Base-by-base conservation (phyloP, 208 protist species). In the Ichthyophonus hoferi region DNA sequence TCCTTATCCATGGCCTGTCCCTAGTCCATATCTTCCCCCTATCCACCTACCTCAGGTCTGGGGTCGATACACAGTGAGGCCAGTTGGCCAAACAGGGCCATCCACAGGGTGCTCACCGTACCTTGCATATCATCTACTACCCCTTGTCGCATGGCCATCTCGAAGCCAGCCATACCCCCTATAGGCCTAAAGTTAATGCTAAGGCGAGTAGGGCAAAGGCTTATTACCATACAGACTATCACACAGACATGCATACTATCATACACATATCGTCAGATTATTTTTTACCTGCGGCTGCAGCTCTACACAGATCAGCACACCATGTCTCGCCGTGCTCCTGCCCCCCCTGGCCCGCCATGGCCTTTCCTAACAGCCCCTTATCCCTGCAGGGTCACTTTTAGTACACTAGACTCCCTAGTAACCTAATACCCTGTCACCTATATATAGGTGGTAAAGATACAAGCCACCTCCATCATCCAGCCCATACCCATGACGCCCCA, bases 31-130 rank as follows among this genome's bases (percentile, higher is more conserved):
- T 24, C 50, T 24, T 24, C 50, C 50, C 50, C 50, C 3, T 14
- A 81, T 81, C 31, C 3, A 40, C 81, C 12, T 50, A 85, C 83
- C 43, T 87, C 83, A 78, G 83, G 83, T 34, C 83, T n/a, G 17
- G 35, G 3, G 37, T 87, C 83, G 7, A 88, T 37, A 88, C 17
- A 35, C 3, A 88, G 12, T 40, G 12, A 17, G 1, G n/a, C 2
- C 17, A 81, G 39, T 37, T 40, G 3, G 14, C 7, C 2, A 82
- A 88, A 88, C 7, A 88, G 39, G 33, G 85, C 31, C 37, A 42
- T 82, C 85, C 58, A 79, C 38, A 87, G 50, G 7, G 39, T 38
- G 40, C 40, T 85, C 24, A 7, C 81, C 12, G 81, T 41, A 24
- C 24, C 35, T 37, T 50, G 3, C 81, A 85, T 37, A 81, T 33